Conservation (phyloP, 2,329 filamentous ascomycete species). For the Calonectria honghensis region DNA sequence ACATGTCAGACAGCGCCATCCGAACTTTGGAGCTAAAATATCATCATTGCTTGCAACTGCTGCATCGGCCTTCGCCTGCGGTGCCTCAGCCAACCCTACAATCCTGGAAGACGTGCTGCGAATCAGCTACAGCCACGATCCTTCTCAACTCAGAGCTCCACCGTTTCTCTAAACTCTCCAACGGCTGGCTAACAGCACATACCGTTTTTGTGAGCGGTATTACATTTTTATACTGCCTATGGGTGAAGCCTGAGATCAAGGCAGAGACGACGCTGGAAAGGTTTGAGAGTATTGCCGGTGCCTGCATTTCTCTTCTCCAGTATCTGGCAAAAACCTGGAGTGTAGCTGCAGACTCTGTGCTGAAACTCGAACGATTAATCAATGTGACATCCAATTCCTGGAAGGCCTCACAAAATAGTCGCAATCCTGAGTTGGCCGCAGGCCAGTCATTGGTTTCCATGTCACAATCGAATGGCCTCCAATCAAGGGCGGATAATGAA, state of each 20-base stretch:
- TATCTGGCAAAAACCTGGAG: constrained; percentile 52
- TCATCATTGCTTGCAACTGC: constrained; percentile 56
- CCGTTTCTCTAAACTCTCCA: constrained; percentile 54
- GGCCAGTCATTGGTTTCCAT: constrained; percentile 40
- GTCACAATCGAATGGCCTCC: constrained; percentile 27
- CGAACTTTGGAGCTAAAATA: constrained; percentile 57
- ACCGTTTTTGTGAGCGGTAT: constrained; percentile 57
- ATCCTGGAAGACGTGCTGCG: constrained; percentile 54
- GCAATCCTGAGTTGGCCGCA: constrained; percentile 29
- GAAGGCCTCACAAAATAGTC: constrained; percentile 14
- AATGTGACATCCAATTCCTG: constrained; percentile 35
- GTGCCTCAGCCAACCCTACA: constrained; percentile 50
- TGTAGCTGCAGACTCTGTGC: constrained; percentile 61
- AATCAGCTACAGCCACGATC: constrained; percentile 54
- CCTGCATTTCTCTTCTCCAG: constrained; percentile 47
- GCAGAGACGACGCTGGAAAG: constrained; percentile 25
- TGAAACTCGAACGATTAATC: constrained; percentile 54
- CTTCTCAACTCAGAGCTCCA: constrained; percentile 55
- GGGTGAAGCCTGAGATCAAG: constrained; percentile 41
- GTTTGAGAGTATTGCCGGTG: constrained; percentile 39
- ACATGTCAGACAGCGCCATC: constrained; percentile 41
- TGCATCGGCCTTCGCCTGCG: constrained; percentile 56
- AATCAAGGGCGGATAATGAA: background rate
- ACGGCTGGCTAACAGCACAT: constrained; percentile 57
- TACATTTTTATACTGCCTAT: constrained; percentile 56